Base-by-base conservation (phyloP, 306 rosid species). In the Rosa rugosa region DNA sequence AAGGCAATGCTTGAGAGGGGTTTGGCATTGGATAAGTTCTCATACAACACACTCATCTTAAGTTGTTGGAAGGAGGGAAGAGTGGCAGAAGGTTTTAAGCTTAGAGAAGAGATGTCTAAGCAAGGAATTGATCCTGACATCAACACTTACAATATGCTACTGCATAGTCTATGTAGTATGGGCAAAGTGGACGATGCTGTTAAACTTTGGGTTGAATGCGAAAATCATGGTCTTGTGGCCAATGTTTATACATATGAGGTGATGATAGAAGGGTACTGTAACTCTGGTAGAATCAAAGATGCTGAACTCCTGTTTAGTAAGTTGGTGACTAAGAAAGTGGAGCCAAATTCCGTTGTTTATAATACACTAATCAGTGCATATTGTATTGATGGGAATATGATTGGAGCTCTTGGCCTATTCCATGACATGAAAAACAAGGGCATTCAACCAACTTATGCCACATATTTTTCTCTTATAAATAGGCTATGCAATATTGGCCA, bases 1-100 rank as follows among this genome's bases (percentile, higher is more conserved):
- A 25, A 60, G 66, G 66, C 16, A 60, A 60, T 60, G 66, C 66
- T 10, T 60, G 66, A 60, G 66, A 22, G 38, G 66, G 66, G 66
- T 60, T 25, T 60, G 66, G 11, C 40, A 4, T 60, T 60, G 8
- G 66, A 60, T 60, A 60, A 23, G 38, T n/a, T 60, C 36, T 60
- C 66, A 25, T 60, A 60, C 38, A 25, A 11, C 8, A 60, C 66
- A 60, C 66, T 60, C 17, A 25, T 60, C 65, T 59, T 22, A 7
- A 59, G 65, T 59, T 59, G 65, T 56, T 56, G 62, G 36, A 59
- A 23, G 8, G 31, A 25, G 38, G 66, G 8, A 60, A 59, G 65
- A 60, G 38, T 60, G 16, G 66, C 6, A 16, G 18, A 25, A 60
- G 38, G 66, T 60, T 60, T 60, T 60, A 11, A 60, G 66, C 7